Evolutionary conservation across 78 protist species (phyloP).

Genomic region (Dictyostelium purpureum): DNA sequence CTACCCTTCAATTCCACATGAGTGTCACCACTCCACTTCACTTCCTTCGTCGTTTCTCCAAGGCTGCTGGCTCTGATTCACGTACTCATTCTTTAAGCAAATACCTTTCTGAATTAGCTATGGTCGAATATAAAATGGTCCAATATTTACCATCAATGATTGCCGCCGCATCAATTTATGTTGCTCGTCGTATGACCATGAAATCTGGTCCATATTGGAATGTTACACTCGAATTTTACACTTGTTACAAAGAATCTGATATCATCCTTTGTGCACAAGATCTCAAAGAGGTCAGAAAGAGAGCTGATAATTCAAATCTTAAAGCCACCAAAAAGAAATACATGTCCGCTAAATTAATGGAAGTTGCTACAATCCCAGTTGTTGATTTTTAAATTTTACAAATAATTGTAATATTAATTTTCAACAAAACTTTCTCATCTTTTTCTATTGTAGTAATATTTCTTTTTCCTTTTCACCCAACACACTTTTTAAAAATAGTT

Average conservation of each 20-base stretch:
- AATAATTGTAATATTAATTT: neutral
- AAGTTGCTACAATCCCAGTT: constrained; percentile 68
- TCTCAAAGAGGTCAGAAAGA: constrained; percentile 60
- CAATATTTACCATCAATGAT: constrained; percentile 92
- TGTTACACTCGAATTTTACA: constrained; percentile 81
- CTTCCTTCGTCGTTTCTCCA: constrained; percentile 95
- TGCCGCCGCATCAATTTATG: constrained; percentile 92
- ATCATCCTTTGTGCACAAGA: constrained; percentile 56
- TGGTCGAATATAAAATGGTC: constrained; percentile 82
- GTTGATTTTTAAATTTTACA: constrained; percentile 52
- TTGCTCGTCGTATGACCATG: constrained; percentile 84
- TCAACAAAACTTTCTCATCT: neutral
- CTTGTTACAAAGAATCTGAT: constrained; percentile 77
- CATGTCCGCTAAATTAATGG: constrained; percentile 43
- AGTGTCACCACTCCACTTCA: constrained; percentile 87
- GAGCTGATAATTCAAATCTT: constrained; percentile 20
- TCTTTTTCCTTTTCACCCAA: neutral
- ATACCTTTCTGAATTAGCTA: constrained; percentile 93
- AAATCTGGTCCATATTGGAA: constrained; percentile 72
- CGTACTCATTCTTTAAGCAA: constrained; percentile 81
- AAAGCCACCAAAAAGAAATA: constrained; percentile 81
- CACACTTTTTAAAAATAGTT: neutral
- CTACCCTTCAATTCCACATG: constrained; percentile 88
- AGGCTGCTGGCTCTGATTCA: constrained; percentile 87
- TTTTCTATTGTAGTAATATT: no score